A percentile compares a stretch with the other conserved stretches of the same genome.
Conservation (phyloP, 805 yeast genomes). For the Yarrowia sp. region DNA sequence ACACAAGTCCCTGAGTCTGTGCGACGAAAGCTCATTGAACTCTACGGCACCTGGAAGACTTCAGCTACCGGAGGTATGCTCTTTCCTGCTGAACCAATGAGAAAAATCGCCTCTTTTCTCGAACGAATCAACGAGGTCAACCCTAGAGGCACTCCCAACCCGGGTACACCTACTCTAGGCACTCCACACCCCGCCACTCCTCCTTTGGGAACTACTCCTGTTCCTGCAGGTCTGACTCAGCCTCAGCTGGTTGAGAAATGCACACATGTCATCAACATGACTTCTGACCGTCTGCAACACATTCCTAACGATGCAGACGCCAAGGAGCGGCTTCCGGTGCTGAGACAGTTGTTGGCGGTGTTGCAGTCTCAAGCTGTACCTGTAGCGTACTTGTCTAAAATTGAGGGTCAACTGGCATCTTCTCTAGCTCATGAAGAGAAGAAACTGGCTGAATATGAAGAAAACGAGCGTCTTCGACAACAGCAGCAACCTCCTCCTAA, state of each 20-base stretch:
- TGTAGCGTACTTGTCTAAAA: conserved; percentile 34
- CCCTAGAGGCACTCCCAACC: conserved; percentile 21
- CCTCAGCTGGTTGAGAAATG: conserved; percentile 12
- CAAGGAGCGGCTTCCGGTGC: conserved; percentile 36
- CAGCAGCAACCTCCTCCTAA: conserved; percentile 18
- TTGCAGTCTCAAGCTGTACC: conserved; percentile 37
- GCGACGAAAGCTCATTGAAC: conserved; percentile 66
- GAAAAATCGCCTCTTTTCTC: conserved; percentile 71
- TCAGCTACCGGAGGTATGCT: conserved; percentile 62
- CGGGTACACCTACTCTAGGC: not conserved
- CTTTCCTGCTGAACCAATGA: conserved; percentile 68
- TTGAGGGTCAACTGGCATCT: conserved; percentile 37
- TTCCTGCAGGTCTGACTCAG: not conserved
- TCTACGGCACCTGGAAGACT: conserved; percentile 88
- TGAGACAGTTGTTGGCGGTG: conserved; percentile 36
- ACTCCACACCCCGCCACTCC: not conserved
- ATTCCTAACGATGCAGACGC: conserved; percentile 34
- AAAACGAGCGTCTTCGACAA: conserved; percentile 36
- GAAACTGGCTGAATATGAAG: conserved; percentile 36
- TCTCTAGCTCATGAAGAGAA: conserved; percentile 34
- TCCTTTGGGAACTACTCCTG: not conserved
- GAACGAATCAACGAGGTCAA: conserved; percentile 32
- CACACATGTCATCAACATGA: conserved; percentile 22
- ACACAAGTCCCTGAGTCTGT: conserved; percentile 74
- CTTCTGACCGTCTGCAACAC: not conserved